Evolutionary conservation across 192 early-diverging fungal genomes (phyloP), one percentile per base, ranked within the genome.

Genomic region (Gamsiella multidivaricata): DNA sequence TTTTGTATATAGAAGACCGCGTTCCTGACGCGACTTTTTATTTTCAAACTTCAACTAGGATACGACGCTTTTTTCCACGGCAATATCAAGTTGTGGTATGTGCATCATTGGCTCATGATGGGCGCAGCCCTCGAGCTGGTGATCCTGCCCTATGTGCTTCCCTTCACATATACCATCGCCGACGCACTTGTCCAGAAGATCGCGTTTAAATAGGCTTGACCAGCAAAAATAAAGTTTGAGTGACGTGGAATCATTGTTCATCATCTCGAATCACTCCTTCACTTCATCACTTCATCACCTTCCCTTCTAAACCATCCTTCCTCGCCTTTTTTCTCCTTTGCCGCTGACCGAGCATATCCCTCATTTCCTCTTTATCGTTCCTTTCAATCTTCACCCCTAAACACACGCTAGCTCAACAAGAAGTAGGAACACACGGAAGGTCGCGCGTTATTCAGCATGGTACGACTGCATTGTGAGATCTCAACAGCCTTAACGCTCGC

Each of bases 21-120:
- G 10, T 12, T 28, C 4, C 23, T 26, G 46, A 17, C 22, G 46
- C 17, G n/a, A 49, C n/a, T 17, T 22, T 47, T 47, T 47, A n/a
- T 22, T 14, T 47, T 47, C n/a, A 15, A 41, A 41, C 39, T 7
- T 7, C 39, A 10, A 14, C 25, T 41, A 76, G 74, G 74, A 42
- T 78, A 78, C 41, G 74, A 78, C 34, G 74, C 74, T 22, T 69
- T 78, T 34, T 78, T 68, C 60, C 74, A 78, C 31, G 74, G 74
- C 43, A 78, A 42, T 3, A 78, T 78, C 65, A 78, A 78, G 55
- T 25, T 78, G 46, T 55, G 54, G 54, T 78, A 69, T 52, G 47
- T 78, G 23, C 74, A 78, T 47, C 49, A 78, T 34, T 78, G 74
- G 74, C 37, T 78, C 34, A 58, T 69, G 65, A 78, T 78, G 74